These are phyloP conservation scores for Phytophthora uliginosa DNA, from an alignment of 352 stramenopile genomes.

Conservation along the genomic window DNA sequence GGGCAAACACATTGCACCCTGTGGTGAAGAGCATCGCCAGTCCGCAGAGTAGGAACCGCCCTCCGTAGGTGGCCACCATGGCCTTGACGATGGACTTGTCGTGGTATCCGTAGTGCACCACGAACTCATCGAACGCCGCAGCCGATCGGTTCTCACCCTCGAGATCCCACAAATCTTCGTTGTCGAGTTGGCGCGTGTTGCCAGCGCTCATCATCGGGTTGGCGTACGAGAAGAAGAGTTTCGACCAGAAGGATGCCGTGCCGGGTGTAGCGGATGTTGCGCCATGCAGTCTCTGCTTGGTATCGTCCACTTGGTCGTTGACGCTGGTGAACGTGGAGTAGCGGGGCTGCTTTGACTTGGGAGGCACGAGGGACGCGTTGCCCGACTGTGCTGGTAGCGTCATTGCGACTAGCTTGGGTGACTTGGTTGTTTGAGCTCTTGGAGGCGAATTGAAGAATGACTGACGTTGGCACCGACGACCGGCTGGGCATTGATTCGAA, in stretches of 20 bases:
- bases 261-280: conserved; percentile 7
- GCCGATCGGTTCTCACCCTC: conserved; percentile 37
- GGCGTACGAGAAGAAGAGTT: conserved; percentile 56
- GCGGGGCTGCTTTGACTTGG: neutral
- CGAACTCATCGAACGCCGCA: conserved; percentile 36
- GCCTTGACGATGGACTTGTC: conserved; percentile 36
- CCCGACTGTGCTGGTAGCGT: neutral
- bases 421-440: neutral
- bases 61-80: conserved; percentile 39
- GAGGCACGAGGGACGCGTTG: neutral
- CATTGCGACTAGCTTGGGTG: neutral
- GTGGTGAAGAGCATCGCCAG: conserved; percentile 40
- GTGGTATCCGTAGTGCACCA: conserved; percentile 23
- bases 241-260: conserved; percentile 26
- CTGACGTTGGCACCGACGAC: neutral
- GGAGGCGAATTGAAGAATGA: neutral
- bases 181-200: conserved; percentile 53
- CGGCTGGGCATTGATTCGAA: too few species aligned
- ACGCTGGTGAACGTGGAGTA: neutral
- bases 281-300: neutral
- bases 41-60: conserved; percentile 38
- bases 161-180: conserved; percentile 58
- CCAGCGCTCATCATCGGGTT: conserved; percentile 50
- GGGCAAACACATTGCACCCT: conserved; percentile 48
- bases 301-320: neutral